Percentiles rank a stretch among this genome's conserved stretches.
These are phyloP conservation scores for Teunomyces gatunensis DNA, from an alignment of 805 yeast genomes.

Conservation along the genomic window DNA sequence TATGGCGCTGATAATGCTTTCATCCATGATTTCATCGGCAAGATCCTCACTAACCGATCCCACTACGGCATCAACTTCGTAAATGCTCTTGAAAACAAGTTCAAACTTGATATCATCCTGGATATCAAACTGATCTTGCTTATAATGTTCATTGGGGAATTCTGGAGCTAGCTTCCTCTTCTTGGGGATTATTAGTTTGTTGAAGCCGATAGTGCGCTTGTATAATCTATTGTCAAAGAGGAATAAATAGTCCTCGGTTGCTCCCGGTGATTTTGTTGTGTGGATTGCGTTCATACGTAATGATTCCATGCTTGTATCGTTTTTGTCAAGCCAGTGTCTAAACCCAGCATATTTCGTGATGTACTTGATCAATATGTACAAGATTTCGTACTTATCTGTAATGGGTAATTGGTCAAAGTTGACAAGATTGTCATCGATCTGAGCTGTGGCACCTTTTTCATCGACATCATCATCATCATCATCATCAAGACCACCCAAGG, in stretches of 20 bases:
- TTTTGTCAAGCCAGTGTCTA: conserved; percentile 46
- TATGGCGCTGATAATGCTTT: conserved; percentile 19
- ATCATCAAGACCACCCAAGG: conserved; percentile 29
- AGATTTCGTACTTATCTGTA: conserved; percentile 48
- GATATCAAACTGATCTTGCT: conserved; percentile 31
- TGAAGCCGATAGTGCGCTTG: conserved; percentile 27
- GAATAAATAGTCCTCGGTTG: conserved; percentile 34
- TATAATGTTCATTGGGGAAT: conserved; percentile 28
- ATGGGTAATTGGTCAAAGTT: conserved; percentile 41
- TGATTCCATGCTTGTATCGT: conserved; percentile 19
- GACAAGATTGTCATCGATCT: conserved; percentile 14
- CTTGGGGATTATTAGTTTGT: conserved; percentile 31
- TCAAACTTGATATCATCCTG: conserved; percentile 25
- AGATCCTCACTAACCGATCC: conserved; percentile 15
- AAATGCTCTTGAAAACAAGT: conserved; percentile 28
- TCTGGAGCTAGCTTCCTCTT: conserved; percentile 32
- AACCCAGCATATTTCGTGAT: conserved; percentile 45
- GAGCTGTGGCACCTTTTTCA: conserved; percentile 9
- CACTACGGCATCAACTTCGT: conserved; percentile 25
- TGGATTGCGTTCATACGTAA: conserved; percentile 18
- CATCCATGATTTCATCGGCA: conserved; percentile 22
- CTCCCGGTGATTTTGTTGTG: conserved; percentile 7
- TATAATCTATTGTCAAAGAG: conserved; percentile 53
- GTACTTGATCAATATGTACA: conserved; percentile 44
- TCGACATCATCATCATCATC: conserved; percentile 19